phyloP scores from a whole-genome alignment of 2,329 filamentous ascomycete species.

The Pseudohalonectria lignicola region DNA sequence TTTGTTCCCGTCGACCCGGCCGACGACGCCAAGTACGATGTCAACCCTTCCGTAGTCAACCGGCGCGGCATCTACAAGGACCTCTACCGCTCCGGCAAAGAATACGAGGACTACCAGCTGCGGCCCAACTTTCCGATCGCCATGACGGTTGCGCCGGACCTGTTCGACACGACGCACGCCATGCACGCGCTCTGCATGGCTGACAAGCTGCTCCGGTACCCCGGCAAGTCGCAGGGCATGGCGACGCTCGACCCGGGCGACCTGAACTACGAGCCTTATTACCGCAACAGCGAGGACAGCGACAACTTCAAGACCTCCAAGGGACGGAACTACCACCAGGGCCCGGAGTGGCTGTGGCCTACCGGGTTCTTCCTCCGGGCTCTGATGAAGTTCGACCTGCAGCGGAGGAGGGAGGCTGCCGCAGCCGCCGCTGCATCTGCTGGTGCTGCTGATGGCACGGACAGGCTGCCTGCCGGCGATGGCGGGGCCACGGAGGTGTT shows the following conservation, averaged over 20 bases:
- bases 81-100: slow-evolving; percentile 83
- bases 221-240: slow-evolving; percentile 91
- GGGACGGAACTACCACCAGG: slow-evolving; percentile 95
- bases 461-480: too few relatives aligned
- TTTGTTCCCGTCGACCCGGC: slow-evolving; percentile 62
- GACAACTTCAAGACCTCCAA: slow-evolving; percentile 86
- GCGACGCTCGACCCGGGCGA: slow-evolving; percentile 88
- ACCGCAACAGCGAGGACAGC: slow-evolving; percentile 90
- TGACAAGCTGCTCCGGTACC: slow-evolving; percentile 71
- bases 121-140: slow-evolving; percentile 90
- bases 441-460: slow-evolving; percentile 38
- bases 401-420: too few relatives aligned
- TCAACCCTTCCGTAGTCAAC: slow-evolving; percentile 72
- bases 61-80: slow-evolving; percentile 98
- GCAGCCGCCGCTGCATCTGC: too few relatives aligned
- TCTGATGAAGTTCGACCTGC: slow-evolving; percentile 79
- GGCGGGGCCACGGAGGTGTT: slow-evolving; percentile 77
- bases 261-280: slow-evolving; percentile 87
- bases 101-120: slow-evolving; percentile 96
- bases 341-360: slow-evolving; percentile 97
- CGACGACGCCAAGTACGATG: slow-evolving; percentile 67
- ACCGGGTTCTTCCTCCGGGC: slow-evolving; percentile 92
- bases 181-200: slow-evolving; percentile 69
- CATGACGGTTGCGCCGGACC: slow-evolving; percentile 83
- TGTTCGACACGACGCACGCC: slow-evolving; percentile 73